Percentiles rank a stretch among this genome's conserved stretches.
These are phyloP conservation scores for Daldinia decipiens DNA, from an alignment of 495 filamentous ascomycete genomes.

Conservation along the genomic window DNA sequence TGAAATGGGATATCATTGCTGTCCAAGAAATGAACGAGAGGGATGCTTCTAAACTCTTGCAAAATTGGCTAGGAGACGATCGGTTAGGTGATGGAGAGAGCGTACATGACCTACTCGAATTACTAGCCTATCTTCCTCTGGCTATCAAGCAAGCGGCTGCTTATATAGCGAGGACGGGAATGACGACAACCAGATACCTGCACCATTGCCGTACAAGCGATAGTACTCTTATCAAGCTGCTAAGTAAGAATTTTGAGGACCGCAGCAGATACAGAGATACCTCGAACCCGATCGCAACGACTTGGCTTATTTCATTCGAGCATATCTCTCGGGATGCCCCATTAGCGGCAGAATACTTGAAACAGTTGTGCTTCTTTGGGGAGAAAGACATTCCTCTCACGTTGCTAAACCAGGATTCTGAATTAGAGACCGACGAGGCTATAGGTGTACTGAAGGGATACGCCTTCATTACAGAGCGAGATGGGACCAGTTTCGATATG, in stretches of 20 bases:
- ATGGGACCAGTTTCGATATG: constrained; percentile 46
- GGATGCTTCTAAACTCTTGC: constrained; percentile 40
- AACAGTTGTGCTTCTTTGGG: constrained; percentile 53
- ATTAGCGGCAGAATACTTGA: constrained; percentile 53
- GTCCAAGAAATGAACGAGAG: constrained; percentile 48
- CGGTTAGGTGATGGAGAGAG: constrained; percentile 27
- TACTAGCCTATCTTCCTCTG: constrained; percentile 55
- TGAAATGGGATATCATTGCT: constrained; percentile 14
- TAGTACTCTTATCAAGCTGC: constrained; percentile 34
- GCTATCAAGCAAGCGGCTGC: constrained; percentile 61
- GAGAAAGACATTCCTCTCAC: constrained; percentile 55
- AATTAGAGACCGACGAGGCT: constrained; percentile 44
- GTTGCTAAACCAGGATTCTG: not conserved
- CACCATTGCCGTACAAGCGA: constrained; percentile 39
- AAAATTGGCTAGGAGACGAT: constrained; percentile 16
- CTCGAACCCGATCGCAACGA: constrained; percentile 48
- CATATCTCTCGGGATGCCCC: constrained; percentile 50
- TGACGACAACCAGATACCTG: constrained; percentile 47
- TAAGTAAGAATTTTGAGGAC: constrained; percentile 40
- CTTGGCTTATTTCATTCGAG: constrained; percentile 53
- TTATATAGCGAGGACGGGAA: constrained; percentile 54
- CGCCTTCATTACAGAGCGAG: constrained; percentile 52
- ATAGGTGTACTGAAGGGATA: constrained; percentile 56
- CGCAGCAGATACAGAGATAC: constrained; percentile 40
- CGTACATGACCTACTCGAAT: constrained; percentile 46